Base-by-base conservation (phyloP, 345 rosid species). In the Gynandropsis gynandra region DNA sequence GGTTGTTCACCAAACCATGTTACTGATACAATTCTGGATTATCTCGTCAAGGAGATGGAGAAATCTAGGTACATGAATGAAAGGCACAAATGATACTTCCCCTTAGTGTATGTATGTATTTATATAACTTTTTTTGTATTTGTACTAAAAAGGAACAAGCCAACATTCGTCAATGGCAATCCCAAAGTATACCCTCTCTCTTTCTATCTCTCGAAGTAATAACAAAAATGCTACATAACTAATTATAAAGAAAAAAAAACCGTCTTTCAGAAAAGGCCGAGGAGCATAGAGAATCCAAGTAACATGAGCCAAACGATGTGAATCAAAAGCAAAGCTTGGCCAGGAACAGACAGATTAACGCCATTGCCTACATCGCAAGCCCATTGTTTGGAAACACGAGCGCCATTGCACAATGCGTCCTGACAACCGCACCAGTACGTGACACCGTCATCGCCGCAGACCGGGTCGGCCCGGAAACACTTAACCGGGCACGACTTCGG, bases 391-490 rank as follows among this genome's bases (percentile, higher is more conserved):
- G 73, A 75, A 4, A 85, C 97, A 14, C 65, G 42, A 64, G 71
- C 75, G 1, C 94, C 90, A 4, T 72, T 68, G 20, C 98, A 92
- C 36, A 53, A 47, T 6, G 98, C 98, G 41, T 92, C 90, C 4
- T 75, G 56, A 58, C 98, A 85, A 21, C 98, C 98, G 54, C 98
- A 92, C 98, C 98, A 92, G 66, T 92, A 92, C 36, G 95, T 92
- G 53, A 81, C 81, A 21, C 94, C 83, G 59, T 87, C 76, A 18
- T 62, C 80, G 7, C 97, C 97, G 35, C 98, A 92, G 14, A 88
- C 97, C 13, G 97, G 98, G 42, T 88, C 88, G 7, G 86, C 66
- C 16, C 88, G 66, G 60, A 92, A 88, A 66, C 98, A 92, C 14
- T 71, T 88, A 39, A 87, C 62, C 19, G 98, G 98, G 55, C 97